These are phyloP conservation scores for Kodamaea kaohsiungensis DNA, from an alignment of 805 yeast genomes.

Conservation along the genomic window DNA sequence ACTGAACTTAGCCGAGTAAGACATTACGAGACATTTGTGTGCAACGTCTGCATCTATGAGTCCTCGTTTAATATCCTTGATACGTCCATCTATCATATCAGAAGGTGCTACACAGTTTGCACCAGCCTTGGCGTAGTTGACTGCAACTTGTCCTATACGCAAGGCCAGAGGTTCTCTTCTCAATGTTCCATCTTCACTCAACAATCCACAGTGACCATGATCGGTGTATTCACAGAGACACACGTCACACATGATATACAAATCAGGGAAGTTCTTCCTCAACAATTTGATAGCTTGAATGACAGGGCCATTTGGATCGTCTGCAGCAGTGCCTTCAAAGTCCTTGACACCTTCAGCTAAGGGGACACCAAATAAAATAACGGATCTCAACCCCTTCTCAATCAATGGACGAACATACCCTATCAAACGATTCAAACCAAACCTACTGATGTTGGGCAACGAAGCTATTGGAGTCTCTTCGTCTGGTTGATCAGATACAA, in stretches of 20 bases:
- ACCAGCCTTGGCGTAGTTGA: slow-evolving; percentile 93
- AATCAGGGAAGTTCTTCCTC: slow-evolving; percentile 67
- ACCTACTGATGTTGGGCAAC: slow-evolving; percentile 84
- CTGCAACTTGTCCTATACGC: slow-evolving; percentile 92
- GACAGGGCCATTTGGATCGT: slow-evolving; percentile 95
- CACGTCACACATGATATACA: slow-evolving; percentile 90
- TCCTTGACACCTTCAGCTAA: slow-evolving; percentile 76
- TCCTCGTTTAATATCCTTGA: slow-evolving; percentile 83
- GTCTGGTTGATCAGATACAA: slow-evolving; percentile 77
- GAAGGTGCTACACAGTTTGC: slow-evolving; percentile 96
- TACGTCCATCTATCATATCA: slow-evolving; percentile 97
- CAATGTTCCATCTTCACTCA: slow-evolving; percentile 83
- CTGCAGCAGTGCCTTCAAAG: slow-evolving; percentile 83
- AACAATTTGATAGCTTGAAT: slow-evolving; percentile 73
- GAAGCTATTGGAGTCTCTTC: slow-evolving; percentile 75
- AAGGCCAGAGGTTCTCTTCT: slow-evolving; percentile 72
- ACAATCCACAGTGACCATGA: slow-evolving; percentile 97
- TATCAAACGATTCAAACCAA: slow-evolving; percentile 76
- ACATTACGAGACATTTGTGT: slow-evolving; percentile 85
- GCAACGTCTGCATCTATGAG: slow-evolving; percentile 79
- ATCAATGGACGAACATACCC: slow-evolving; percentile 72
- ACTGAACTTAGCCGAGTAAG: slow-evolving; percentile 91
- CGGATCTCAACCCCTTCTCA: slow-evolving; percentile 79
- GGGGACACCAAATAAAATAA: slow-evolving; percentile 91
- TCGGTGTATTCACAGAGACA: slow-evolving; percentile 95